Evolutionary conservation across 768 basidiomycete genomes (phyloP), one percentile per base, ranked within the genome.

Genomic region (Kwoniella sp.): DNA sequence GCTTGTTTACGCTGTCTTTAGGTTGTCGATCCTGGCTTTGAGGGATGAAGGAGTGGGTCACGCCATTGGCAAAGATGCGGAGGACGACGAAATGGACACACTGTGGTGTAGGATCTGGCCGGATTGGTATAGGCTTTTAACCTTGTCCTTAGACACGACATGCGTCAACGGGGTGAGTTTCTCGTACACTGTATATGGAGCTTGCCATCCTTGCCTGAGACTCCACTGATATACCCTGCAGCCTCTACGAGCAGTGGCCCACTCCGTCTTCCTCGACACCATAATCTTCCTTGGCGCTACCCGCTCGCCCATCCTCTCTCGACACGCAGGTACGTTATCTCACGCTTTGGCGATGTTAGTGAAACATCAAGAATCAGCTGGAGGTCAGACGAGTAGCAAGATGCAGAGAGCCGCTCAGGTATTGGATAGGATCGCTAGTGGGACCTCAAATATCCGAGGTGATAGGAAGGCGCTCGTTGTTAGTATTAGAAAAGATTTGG

Each of bases 151-250:
- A 13, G 67, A 70, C 24, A 15, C 37, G 2, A 58, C 25, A 8
- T 76, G 74, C 55, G 44, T 70, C n/a, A 76, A 73, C 52, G 62
- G 29, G 17, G 74, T 76, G 24, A 69, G 74, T 72, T 22, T 52
- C 8, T 7, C 17, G 40, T 50, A 27, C 40, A 13, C 12, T 44
- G 40, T 10, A n/a, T n/a, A n/a, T n/a, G n/a, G n/a, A n/a, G n/a
- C n/a, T n/a, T n/a, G n/a, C n/a, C n/a, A n/a, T n/a, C n/a, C n/a
- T n/a, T n/a, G n/a, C n/a, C n/a, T n/a, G n/a, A n/a, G n/a, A n/a
- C n/a, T n/a, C n/a, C n/a, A n/a, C n/a, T n/a, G 29, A 30, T 12
- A 10, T 44, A 22, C 25, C 30, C n/a, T 26, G 2, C 37, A 76
- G 74, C 69, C 74, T 13, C 55, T 76, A 4, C 51, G 63, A 49